A percentile compares a stretch with the other conserved stretches of the same genome.
Conservation (phyloP, 2,329 filamentous ascomycete genomes). For the Endoconidiophora polonica region DNA sequence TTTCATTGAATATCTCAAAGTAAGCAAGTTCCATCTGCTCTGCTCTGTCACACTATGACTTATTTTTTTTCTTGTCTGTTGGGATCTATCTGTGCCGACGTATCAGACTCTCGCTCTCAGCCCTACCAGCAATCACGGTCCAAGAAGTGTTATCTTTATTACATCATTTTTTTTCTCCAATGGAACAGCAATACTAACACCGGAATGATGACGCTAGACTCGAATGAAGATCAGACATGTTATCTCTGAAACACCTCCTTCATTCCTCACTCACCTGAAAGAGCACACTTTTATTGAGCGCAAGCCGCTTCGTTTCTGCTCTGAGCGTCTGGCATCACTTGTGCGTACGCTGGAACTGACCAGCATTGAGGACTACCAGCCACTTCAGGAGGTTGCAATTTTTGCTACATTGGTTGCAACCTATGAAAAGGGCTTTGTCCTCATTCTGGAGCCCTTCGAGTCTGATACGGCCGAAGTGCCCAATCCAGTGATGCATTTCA, state of each 20-base stretch:
- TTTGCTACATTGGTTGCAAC: constrained; percentile 93
- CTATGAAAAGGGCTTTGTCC: constrained; percentile 87
- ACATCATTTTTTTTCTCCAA: not conserved
- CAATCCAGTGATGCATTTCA: constrained; percentile 93
- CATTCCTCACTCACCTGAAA: constrained; percentile 80
- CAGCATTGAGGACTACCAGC: constrained; percentile 95
- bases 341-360: constrained; percentile 90
- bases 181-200: not conserved
- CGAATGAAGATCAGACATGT: constrained; percentile 97
- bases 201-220: constrained; percentile 35
- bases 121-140: not conserved
- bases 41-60: not conserved
- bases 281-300: constrained; percentile 96
- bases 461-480: constrained; percentile 89
- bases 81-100: not conserved
- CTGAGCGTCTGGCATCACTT: constrained; percentile 82
- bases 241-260: constrained; percentile 90
- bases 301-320: constrained; percentile 86
- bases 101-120: not conserved
- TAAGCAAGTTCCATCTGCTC: constrained; percentile 15
- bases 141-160: not conserved
- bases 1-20: constrained; percentile 93
- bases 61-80: not conserved
- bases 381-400: constrained; percentile 90
- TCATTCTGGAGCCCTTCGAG: constrained; percentile 95